Evolutionary conservation across 805 yeast genomes (phyloP).

Genomic region (Ogataea minuta): DNA sequence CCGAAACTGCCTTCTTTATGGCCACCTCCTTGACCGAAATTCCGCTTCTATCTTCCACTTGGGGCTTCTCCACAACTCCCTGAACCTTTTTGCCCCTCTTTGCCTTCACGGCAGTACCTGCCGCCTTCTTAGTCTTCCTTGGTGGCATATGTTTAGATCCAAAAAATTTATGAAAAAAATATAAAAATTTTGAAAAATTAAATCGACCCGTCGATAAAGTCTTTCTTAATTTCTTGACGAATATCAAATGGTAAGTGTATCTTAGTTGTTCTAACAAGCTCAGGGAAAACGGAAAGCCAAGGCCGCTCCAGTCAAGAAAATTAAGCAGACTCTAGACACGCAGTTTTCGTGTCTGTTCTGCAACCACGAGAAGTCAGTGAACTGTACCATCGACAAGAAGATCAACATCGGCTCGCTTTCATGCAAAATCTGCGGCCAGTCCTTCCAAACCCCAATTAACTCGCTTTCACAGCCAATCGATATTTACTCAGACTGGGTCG

Average conservation of each 20-base stretch:
- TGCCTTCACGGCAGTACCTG: conserved; percentile 18
- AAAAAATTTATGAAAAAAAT: conserved; percentile 7
- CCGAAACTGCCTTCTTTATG: conserved; percentile 54
- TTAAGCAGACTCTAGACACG: conserved; percentile 77
- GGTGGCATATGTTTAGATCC: conserved; percentile 21
- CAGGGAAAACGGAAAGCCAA: conserved; percentile 69
- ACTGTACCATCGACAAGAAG: conserved; percentile 85
- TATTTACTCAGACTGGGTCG: conserved; percentile 96
- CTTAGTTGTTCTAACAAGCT: background rate
- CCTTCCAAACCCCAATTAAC: conserved; percentile 85
- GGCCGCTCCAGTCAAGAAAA: conserved; percentile 73
- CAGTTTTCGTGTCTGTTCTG: conserved; percentile 91
- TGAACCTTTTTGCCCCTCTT: conserved; percentile 20
- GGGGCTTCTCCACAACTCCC: conserved; percentile 10
- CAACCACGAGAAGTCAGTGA: conserved; percentile 90
- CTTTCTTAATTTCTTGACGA: background rate
- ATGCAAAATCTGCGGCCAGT: conserved; percentile 93
- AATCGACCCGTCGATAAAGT: conserved; percentile 10
- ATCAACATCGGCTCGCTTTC: conserved; percentile 76
- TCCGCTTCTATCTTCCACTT: conserved; percentile 48
- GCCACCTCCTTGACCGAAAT: conserved; percentile 22
- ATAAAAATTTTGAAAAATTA: conserved; percentile 4
- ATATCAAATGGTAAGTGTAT: conserved; percentile 5
- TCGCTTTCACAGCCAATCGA: conserved; percentile 87
- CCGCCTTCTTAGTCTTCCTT: conserved; percentile 18